Evolutionary conservation across 2,329 filamentous ascomycete genomes (phyloP), one percentile per base, ranked within the genome.

Genomic region (Stachybotrys chartarum): DNA sequence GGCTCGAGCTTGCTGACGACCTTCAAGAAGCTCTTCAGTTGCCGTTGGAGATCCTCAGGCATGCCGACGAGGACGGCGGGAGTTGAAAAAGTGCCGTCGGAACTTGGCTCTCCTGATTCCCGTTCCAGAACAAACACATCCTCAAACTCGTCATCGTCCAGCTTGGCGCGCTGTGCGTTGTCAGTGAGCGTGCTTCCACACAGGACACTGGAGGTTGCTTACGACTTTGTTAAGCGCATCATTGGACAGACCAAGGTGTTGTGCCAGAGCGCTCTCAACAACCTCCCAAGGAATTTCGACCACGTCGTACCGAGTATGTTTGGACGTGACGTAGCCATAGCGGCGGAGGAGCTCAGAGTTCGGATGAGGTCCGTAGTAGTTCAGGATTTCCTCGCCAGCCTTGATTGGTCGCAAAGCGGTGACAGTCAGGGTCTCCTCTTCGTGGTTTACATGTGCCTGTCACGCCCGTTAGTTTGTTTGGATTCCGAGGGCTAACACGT

Each of bases 291-390:
- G 78, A 39, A 96, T 72, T 67, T 97, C 92, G 1, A 90, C 87
- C 1, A 96, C 90, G 62, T 96, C 91, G 68, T 91, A 91, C 46
- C 85, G 78, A 10, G 84, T 75, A 63, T 96, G 92, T 60, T 86
- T 86, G 31, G 82, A 73, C 0, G 90, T 93, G n/a, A 91, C 84
- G 64, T 96, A 96, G 17, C 92, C 92, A 63, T 96, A 96, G 14
- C 91, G 80, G 42, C 92, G 80, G 11, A 96, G 78, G 7, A 96
- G 76, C 65, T 97, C 91, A 1, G 88, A 87, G 57, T 89, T 88
- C 10, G 91, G 88, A 3, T 95, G 81, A 6, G 91, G 85, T 0
- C 92, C 92, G 61, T 96, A 96, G 72, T 96, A 92, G 68, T 96
- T 96, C 66, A 92, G 83, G 17, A 96, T 83, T 69, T 96, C 88